phyloP scores from a whole-genome alignment of 1,139 yeast genomes.

The Zygoascus sp. region DNA sequence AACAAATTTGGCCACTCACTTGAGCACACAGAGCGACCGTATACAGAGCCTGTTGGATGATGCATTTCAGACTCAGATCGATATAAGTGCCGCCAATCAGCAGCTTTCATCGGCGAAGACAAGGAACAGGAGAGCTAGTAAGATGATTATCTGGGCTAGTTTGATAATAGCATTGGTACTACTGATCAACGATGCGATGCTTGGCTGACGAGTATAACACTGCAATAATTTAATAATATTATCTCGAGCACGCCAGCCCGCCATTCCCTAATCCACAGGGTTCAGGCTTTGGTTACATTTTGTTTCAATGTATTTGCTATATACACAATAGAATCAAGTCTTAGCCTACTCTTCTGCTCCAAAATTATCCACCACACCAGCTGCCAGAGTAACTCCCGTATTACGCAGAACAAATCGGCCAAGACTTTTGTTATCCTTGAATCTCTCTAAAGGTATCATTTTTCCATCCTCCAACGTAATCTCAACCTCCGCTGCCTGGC shows the following conservation, averaged over 20 bases:
- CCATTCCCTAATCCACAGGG: too few species aligned
- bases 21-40: constrained; percentile 70
- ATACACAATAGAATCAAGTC: not conserved
- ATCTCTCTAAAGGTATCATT: constrained; percentile 53
- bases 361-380: constrained; percentile 53
- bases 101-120: constrained; percentile 67
- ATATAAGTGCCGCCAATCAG: constrained; percentile 69
- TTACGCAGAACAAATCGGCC: constrained; percentile 82
- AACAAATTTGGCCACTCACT: constrained; percentile 68
- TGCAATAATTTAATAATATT: not conserved
- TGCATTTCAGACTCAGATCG: constrained; percentile 64
- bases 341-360: not conserved
- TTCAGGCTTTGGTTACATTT: too few species aligned
- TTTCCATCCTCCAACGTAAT: constrained; percentile 52
- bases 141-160: constrained; percentile 58
- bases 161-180: constrained; percentile 58
- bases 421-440: constrained; percentile 54
- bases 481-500: constrained; percentile 68
- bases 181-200: constrained; percentile 57
- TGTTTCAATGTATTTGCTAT: too few species aligned
- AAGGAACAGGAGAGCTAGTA: constrained; percentile 67
- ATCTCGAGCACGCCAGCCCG: too few species aligned
- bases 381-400: constrained; percentile 85
- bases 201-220: constrained; percentile 28
- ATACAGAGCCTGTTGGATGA: constrained; percentile 64